A percentile compares a stretch with the other conserved stretches of the same genome.
These are phyloP conservation scores for Iberis pinnata DNA, from an alignment of 345 rosid genomes.

Conservation along the genomic window DNA sequence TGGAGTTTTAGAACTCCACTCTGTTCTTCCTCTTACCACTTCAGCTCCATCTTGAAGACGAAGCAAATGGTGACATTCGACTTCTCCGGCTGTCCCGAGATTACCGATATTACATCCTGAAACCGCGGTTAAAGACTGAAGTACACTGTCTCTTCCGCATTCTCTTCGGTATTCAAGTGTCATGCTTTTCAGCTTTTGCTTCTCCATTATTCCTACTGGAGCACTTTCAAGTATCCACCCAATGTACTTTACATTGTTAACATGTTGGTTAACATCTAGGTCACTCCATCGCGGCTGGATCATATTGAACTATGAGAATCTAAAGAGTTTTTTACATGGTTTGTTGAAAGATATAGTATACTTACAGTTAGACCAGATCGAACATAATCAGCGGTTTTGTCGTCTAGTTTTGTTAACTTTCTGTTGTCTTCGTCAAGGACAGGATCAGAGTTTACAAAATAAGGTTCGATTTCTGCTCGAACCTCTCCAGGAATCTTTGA, in stretches of 20 bases:
- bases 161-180: constrained; percentile 93
- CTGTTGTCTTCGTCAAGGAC: constrained; percentile 73
- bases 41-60: constrained; percentile 80
- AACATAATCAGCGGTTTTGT: constrained; percentile 61
- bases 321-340: not conserved
- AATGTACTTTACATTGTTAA: constrained; percentile 93
- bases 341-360: not conserved
- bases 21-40: constrained; percentile 81
- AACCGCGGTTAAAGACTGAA: constrained; percentile 78
- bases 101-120: constrained; percentile 39
- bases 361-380: constrained; percentile 82
- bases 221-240: constrained; percentile 99
- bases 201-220: constrained; percentile 78
- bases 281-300: constrained; percentile 95
- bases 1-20: constrained; percentile 71
- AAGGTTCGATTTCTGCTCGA: constrained; percentile 74
- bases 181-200: constrained; percentile 64
- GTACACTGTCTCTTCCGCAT: constrained; percentile 84
- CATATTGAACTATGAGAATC: constrained; percentile 1
- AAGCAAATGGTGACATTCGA: constrained; percentile 92
- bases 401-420: constrained; percentile 81
- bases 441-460: constrained; percentile 63
- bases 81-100: constrained; percentile 35
- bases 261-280: constrained; percentile 96
- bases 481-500: constrained; percentile 93